phyloP scores from a whole-genome alignment of 2,329 filamentous ascomycete genomes.

The Fusarium albidum region DNA sequence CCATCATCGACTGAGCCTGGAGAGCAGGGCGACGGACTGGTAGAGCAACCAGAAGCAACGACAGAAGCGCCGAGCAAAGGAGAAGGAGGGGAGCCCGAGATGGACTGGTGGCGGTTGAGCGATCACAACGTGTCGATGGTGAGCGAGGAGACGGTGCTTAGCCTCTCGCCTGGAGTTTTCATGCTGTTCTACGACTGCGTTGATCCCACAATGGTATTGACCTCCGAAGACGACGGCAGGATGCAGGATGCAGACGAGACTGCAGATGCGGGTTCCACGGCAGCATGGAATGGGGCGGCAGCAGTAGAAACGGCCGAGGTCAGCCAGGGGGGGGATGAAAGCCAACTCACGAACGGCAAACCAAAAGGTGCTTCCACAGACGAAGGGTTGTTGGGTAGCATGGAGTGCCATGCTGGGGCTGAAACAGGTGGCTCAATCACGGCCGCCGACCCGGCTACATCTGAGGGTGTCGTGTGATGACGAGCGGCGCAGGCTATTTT shows the following conservation, averaged over 20 bases:
- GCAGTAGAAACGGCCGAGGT: constrained; percentile 4
- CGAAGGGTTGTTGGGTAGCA: constrained; percentile 7
- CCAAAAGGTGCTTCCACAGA: constrained; percentile 20
- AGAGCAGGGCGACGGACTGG: constrained; percentile 9
- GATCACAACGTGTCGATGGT: constrained; percentile 84
- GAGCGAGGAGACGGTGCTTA: constrained; percentile 75
- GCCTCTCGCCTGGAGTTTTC: constrained; percentile 80
- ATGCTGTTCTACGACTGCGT: constrained; percentile 96
- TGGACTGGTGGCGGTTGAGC: constrained; percentile 89
- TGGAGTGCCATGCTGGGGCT: constrained; percentile 19
- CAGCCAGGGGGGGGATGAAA: constrained; percentile 17
- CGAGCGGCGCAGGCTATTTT: not conserved
- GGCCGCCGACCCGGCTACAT: constrained; percentile 7
- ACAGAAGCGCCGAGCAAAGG: constrained; percentile 21
- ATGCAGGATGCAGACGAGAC: constrained; percentile 35
- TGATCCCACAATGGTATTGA: constrained; percentile 59
- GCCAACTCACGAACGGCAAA: constrained; percentile 9
- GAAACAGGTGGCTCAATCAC: constrained; percentile 14
- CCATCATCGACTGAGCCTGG: constrained; percentile 21
- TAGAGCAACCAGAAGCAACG: not conserved
- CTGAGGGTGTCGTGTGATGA: not conserved
- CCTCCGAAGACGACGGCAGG: constrained; percentile 39
- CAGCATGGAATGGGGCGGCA: constrained; percentile 3
- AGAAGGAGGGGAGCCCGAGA: constrained; percentile 42
- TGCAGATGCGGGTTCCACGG: constrained; percentile 13